Conservation (phyloP, 2,329 filamentous ascomycete genomes). For the Alternaria arbusti region DNA sequence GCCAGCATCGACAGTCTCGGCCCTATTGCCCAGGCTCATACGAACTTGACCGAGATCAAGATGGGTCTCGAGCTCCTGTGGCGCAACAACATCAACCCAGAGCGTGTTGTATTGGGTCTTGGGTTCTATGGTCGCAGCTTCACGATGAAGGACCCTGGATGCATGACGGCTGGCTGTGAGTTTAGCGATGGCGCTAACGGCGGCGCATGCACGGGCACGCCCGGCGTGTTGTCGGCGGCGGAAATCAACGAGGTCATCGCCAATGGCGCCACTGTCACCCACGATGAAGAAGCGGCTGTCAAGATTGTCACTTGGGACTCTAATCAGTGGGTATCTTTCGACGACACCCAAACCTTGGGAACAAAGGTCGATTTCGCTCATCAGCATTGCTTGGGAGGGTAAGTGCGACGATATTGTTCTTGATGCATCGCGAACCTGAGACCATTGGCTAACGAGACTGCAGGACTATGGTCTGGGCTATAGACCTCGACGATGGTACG, state of each 20-base stretch:
- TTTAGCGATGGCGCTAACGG: constrained; percentile 8
- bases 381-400: neutral
- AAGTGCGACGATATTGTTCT: neutral
- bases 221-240: constrained; percentile 2
- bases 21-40: constrained; percentile 46
- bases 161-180: constrained; percentile 6
- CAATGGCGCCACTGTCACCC: neutral
- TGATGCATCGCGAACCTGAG: neutral
- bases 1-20: constrained; percentile 10
- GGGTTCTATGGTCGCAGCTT: constrained; percentile 54
- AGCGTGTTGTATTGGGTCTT: constrained; percentile 52
- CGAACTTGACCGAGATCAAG: constrained; percentile 57
- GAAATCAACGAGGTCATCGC: constrained; percentile 9
- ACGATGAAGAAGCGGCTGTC: constrained; percentile 1
- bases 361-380: neutral
- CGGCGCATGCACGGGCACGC: neutral
- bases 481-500: neutral
- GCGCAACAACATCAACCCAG: constrained; percentile 50
- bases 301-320: neutral
- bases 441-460: neutral
- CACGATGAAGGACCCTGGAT: constrained; percentile 22
- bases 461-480: neutral
- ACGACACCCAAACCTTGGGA: neutral
- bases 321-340: neutral
- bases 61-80: constrained; percentile 53